Conservation (phyloP, 164 flowering plant genomes). For the Houttuynia cordata region DNA sequence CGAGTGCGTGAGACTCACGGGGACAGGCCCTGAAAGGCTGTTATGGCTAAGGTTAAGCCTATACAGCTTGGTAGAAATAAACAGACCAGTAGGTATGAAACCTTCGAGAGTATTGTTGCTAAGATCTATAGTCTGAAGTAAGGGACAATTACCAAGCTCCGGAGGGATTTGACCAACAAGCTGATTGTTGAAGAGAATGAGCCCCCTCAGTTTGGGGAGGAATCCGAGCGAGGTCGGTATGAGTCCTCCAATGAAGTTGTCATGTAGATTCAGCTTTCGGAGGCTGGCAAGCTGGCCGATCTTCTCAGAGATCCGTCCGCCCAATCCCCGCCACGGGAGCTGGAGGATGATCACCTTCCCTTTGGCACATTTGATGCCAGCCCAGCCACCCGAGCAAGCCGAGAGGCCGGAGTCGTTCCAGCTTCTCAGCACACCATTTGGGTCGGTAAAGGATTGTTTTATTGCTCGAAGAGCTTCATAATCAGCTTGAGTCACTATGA, state of each 20-base stretch:
- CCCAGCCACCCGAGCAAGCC: slow-evolving; percentile 82
- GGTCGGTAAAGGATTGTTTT: slow-evolving; percentile 43
- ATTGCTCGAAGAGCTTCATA: slow-evolving; percentile 50
- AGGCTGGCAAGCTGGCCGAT: slow-evolving; percentile 60
- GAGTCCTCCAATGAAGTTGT: slow-evolving; percentile 48
- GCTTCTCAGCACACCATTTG: slow-evolving; percentile 37
- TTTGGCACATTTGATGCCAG: slow-evolving; percentile 67
- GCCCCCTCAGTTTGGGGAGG: slow-evolving; percentile 64
- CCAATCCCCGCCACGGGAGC: slow-evolving; percentile 79
- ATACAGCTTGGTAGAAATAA: slow-evolving; percentile 43
- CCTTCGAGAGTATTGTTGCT: slow-evolving; percentile 68
- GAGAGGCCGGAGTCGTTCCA: slow-evolving; percentile 55
- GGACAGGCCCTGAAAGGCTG: slow-evolving; percentile 48
- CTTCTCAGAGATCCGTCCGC: slow-evolving; percentile 59
- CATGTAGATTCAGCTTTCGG: slow-evolving; percentile 72
- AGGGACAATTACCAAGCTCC: slow-evolving; percentile 42
- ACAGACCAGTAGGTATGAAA: slow-evolving; percentile 43
- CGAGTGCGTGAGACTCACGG: slow-evolving; percentile 32
- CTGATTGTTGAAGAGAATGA: slow-evolving; percentile 71
- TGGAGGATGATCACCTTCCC: slow-evolving; percentile 75
- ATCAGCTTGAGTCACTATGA: slow-evolving; percentile 42
- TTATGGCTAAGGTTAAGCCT: slow-evolving; percentile 77
- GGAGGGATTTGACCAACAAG: slow-evolving; percentile 78
- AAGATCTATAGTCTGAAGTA: slow-evolving; percentile 61
- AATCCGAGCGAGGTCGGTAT: slow-evolving; percentile 62